phyloP scores from a whole-genome alignment of 73 alveolate genomes.

The Paramecium primaurelia region DNA sequence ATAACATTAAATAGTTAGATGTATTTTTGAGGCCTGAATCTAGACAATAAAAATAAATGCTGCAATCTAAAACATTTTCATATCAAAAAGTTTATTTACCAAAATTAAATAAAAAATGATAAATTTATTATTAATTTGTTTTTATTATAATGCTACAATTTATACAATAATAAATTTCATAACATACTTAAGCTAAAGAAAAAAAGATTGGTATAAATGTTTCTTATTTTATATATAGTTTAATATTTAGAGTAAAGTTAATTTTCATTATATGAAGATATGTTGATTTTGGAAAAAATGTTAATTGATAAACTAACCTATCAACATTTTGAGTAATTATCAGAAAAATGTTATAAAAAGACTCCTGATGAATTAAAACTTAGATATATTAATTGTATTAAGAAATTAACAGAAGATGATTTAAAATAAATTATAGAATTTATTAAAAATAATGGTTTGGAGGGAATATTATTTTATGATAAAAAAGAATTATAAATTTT shows the following conservation, averaged over 20 bases:
- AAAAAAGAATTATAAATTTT: background rate
- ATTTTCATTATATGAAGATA: background rate
- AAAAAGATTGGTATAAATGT: background rate
- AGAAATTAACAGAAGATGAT: background rate
- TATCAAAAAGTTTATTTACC: background rate
- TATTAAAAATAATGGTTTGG: slow-evolving; percentile 6
- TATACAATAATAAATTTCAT: background rate
- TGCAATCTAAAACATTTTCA: background rate
- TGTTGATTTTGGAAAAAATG: background rate
- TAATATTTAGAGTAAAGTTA: background rate
- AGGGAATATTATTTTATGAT: background rate
- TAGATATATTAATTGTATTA: background rate
- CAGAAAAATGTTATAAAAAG: background rate
- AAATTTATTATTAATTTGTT: background rate
- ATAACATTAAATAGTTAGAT: background rate
- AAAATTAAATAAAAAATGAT: background rate
- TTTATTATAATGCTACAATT: background rate
- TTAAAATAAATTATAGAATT: background rate
- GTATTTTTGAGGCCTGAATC: background rate
- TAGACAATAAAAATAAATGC: background rate
- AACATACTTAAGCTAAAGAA: background rate
- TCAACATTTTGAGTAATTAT: background rate
- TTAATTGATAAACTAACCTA: background rate
- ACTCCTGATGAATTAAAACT: background rate
- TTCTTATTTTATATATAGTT: background rate